These are phyloP conservation scores for Suillus paluster DNA, from an alignment of 768 basidiomycete genomes.

Conservation along the genomic window DNA sequence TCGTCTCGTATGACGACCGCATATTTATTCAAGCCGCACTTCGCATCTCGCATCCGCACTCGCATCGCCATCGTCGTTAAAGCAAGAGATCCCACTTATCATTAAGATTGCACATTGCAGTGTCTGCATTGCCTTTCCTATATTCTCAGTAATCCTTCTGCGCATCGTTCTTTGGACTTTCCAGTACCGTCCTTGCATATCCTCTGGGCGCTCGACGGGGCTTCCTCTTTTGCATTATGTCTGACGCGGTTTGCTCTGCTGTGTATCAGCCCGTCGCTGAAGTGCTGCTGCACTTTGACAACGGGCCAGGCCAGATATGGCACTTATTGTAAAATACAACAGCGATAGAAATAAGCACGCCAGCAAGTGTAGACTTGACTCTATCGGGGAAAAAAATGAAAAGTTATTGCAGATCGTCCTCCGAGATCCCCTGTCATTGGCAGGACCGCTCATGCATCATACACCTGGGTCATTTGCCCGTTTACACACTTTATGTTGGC, in stretches of 20 bases:
- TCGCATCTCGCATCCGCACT: conserved; percentile 1
- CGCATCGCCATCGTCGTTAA: background rate
- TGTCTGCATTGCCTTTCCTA: background rate
- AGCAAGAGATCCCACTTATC: background rate
- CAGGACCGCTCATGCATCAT: background rate
- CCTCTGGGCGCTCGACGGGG: background rate
- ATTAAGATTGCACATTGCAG: background rate
- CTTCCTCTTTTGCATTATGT: background rate
- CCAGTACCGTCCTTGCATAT: background rate
- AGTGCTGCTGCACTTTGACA: background rate
- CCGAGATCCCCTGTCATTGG: background rate
- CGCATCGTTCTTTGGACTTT: background rate
- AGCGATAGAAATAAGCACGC: background rate
- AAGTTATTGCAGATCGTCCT: background rate
- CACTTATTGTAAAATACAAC: background rate
- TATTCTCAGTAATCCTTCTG: background rate
- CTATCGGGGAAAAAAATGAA: background rate
- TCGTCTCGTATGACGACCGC: background rate
- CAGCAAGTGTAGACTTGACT: background rate
- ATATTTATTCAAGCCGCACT: background rate
- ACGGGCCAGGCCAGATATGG: background rate
- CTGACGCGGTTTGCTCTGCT: background rate
- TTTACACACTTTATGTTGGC: background rate
- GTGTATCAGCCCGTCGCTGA: background rate
- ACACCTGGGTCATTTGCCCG: background rate